Conservation (phyloP, 179 eudicot genomes). For the Silene vulgaris region DNA sequence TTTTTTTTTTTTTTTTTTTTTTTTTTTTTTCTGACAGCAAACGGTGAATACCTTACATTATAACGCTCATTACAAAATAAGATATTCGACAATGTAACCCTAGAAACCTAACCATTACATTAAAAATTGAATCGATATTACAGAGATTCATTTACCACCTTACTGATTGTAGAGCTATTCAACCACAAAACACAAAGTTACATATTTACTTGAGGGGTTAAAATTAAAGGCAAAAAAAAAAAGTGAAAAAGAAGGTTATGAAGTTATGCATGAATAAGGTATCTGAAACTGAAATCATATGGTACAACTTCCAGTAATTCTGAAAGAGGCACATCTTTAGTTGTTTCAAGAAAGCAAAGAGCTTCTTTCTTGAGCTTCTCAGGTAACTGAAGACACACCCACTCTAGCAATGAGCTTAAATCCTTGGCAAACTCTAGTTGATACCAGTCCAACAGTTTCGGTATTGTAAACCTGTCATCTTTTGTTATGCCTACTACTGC, state of each 20-base stretch:
- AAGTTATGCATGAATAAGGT: conserved; percentile 47
- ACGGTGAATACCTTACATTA: no score
- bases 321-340: conserved; percentile 39
- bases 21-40: no score
- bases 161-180: neutral
- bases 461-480: conserved; percentile 48
- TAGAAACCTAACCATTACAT: no score
- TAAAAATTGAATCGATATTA: neutral
- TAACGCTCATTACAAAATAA: no score
- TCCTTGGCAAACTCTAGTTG: conserved; percentile 80
- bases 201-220: no score
- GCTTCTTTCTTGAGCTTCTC: conserved; percentile 51
- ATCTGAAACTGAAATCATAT: conserved; percentile 74
- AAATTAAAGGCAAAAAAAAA: no score
- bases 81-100: no score
- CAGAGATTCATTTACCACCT: conserved; percentile 10
- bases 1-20: no score
- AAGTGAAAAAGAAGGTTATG: neutral
- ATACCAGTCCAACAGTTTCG: conserved; percentile 82
- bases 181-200: no score
- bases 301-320: conserved; percentile 52
- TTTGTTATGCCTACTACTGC: conserved; percentile 63
- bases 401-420: conserved; percentile 60
- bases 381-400: conserved; percentile 88
- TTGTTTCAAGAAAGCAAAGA: conserved; percentile 43